Percentiles rank a stretch among this genome's conserved stretches.
phyloP scores from a whole-genome alignment of 441 rosid species.

The Rhodomyrtus psidioides region DNA sequence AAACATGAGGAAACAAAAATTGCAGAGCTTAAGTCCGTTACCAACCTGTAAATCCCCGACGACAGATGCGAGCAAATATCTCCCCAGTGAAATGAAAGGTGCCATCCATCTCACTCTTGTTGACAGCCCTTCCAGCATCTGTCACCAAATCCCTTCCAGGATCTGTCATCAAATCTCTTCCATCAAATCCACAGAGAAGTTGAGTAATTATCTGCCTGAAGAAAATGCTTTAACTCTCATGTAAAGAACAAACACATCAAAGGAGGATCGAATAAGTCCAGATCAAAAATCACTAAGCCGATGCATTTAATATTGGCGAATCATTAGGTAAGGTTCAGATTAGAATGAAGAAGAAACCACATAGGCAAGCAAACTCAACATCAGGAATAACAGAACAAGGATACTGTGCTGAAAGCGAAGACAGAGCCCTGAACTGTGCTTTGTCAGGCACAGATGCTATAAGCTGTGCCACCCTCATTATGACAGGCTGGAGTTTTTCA shows the following conservation, averaged over 20 bases:
- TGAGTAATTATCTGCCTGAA: slow-evolving; percentile 70
- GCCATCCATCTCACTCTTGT: slow-evolving; percentile 22
- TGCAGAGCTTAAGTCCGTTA: slow-evolving; percentile 2
- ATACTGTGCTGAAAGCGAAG: slow-evolving; percentile 85
- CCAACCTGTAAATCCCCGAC: slow-evolving; percentile 94
- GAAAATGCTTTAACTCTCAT: slow-evolving; percentile 43
- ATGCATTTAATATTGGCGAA: neutral
- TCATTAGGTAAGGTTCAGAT: neutral
- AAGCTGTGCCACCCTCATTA: slow-evolving; percentile 63
- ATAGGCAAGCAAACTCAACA: neutral
- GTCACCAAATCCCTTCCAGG: slow-evolving; percentile 14
- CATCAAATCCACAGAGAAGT: slow-evolving; percentile 47
- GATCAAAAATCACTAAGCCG: neutral
- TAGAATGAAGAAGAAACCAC: neutral
- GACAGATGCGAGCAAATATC: slow-evolving; percentile 72
- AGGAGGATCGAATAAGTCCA: neutral
- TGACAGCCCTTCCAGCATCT: slow-evolving; percentile 17
- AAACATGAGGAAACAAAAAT: neutral
- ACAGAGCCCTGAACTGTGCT: slow-evolving; percentile 51
- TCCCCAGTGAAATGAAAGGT: slow-evolving; percentile 56
- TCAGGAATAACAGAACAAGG: slow-evolving; percentile 26
- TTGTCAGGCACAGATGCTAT: slow-evolving; percentile 88
- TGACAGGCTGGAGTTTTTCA: slow-evolving; percentile 26
- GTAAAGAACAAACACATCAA: slow-evolving; percentile 38
- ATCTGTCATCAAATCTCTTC: slow-evolving; percentile 11